Evolutionary conservation across 2,329 filamentous ascomycete genomes (phyloP).

Genomic region (Alternaria gansuensis): DNA sequence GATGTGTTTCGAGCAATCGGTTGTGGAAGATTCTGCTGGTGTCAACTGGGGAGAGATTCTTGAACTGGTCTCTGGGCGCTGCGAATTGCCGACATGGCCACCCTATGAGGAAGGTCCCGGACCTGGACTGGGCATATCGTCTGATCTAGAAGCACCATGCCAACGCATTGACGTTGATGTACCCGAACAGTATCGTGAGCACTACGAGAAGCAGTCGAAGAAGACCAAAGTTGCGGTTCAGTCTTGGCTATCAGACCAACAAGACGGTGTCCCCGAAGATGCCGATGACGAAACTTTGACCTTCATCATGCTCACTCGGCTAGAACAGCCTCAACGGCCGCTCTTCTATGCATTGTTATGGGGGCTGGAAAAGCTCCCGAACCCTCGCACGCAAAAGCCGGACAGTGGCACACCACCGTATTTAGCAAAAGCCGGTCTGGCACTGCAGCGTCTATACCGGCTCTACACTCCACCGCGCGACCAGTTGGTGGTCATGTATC

Average conservation of each 20-base stretch:
- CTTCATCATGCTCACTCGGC: conserved; percentile 91
- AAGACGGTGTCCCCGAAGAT: conserved; percentile 81
- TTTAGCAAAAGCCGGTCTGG: conserved; percentile 76
- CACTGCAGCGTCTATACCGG: conserved; percentile 86
- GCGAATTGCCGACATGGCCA: conserved; percentile 87
- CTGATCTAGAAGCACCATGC: conserved; percentile 65
- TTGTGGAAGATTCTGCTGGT: conserved; percentile 63
- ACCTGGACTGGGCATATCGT: conserved; percentile 65
- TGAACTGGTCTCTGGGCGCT: conserved; percentile 87
- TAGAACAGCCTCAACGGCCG: conserved; percentile 77
- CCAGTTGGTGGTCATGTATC: conserved; percentile 83
- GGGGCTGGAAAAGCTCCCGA: conserved; percentile 62
- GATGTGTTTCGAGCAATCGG: conserved; percentile 71
- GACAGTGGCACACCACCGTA: conserved; percentile 70
- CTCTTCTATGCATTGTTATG: conserved; percentile 83
- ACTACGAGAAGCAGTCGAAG: conserved; percentile 89
- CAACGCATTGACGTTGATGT: conserved; percentile 92
- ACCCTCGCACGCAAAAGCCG: conserved; percentile 73
- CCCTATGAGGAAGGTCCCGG: conserved; percentile 70
- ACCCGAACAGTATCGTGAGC: conserved; percentile 89
- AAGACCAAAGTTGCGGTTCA: conserved; percentile 93
- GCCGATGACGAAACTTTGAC: conserved; percentile 93
- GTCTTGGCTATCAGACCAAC: conserved; percentile 84
- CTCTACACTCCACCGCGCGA: conserved; percentile 77
- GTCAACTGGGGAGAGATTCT: conserved; percentile 96